Percentiles rank a stretch among this genome's conserved stretches.
phyloP scores from a whole-genome alignment of 768 basidiomycete species.

The Leccinum variicolor region DNA sequence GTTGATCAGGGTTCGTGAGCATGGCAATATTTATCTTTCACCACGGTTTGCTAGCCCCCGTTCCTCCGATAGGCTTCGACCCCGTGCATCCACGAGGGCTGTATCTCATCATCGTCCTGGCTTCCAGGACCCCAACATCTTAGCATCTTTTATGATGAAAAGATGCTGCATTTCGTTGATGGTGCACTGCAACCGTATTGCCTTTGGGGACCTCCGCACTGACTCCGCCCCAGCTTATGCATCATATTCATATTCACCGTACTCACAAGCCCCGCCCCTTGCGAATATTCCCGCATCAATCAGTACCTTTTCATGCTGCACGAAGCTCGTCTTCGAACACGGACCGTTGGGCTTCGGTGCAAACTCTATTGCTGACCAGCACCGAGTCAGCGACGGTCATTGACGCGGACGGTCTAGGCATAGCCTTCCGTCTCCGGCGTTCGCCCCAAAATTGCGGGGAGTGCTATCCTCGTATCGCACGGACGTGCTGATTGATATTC shows the following conservation, averaged over 20 bases:
- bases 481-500: background rate
- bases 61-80: background rate
- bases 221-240: background rate
- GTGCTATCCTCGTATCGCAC: background rate
- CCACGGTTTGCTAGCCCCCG: background rate
- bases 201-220: conserved; percentile 2
- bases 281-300: background rate
- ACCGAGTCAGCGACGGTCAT: conserved; percentile 12
- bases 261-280: background rate
- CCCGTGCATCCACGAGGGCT: conserved; percentile 1
- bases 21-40: background rate
- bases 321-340: background rate
- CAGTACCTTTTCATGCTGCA: background rate
- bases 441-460: conserved; percentile 1
- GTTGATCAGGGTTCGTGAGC: background rate
- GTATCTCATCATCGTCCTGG: background rate
- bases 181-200: conserved; percentile 10
- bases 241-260: background rate
- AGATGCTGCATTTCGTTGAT: conserved; percentile 2
- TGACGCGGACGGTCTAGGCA: background rate
- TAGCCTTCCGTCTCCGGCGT: conserved; percentile 4
- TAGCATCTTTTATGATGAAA: conserved; percentile 5
- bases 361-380: conserved; percentile 11
- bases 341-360: background rate
- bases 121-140: background rate